Evolutionary conservation across 768 basidiomycete species (phyloP).

Genomic region (Phanerodontia chrysosporium): DNA sequence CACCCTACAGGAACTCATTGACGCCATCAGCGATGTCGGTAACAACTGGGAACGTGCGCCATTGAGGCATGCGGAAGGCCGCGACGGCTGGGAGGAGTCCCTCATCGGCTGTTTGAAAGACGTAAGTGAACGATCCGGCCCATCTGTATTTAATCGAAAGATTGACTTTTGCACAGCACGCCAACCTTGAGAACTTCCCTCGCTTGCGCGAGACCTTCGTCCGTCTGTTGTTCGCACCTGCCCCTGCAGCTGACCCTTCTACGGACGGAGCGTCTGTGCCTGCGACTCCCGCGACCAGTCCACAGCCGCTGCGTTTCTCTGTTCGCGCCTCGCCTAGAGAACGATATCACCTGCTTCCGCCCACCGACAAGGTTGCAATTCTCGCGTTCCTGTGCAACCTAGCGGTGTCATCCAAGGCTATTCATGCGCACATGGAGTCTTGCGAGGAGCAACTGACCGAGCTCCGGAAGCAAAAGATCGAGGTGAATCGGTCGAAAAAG

Average conservation of each 20-base stretch:
- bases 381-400: slow-evolving; percentile 86
- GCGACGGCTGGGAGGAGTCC: slow-evolving; percentile 90
- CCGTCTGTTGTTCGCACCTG: slow-evolving; percentile 67
- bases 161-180: slow-evolving; percentile 49
- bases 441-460: slow-evolving; percentile 90
- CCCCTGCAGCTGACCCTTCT: slow-evolving; percentile 24
- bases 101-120: slow-evolving; percentile 86
- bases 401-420: slow-evolving; percentile 84
- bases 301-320: slow-evolving; percentile 33
- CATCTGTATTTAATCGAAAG: not conserved
- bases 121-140: slow-evolving; percentile 46
- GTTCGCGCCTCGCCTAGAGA: slow-evolving; percentile 52
- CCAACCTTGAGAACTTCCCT: slow-evolving; percentile 68
- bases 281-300: slow-evolving; percentile 43
- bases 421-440: slow-evolving; percentile 85
- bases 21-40: slow-evolving; percentile 74
- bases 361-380: slow-evolving; percentile 80
- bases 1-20: slow-evolving; percentile 56
- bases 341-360: slow-evolving; percentile 68
- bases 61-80: slow-evolving; percentile 64
- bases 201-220: slow-evolving; percentile 68
- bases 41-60: slow-evolving; percentile 84
- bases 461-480: slow-evolving; percentile 91
- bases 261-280: slow-evolving; percentile 33
- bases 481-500: slow-evolving; percentile 87